Conservation (phyloP, 345 rosid species). For the Eutrema yunnanense region DNA sequence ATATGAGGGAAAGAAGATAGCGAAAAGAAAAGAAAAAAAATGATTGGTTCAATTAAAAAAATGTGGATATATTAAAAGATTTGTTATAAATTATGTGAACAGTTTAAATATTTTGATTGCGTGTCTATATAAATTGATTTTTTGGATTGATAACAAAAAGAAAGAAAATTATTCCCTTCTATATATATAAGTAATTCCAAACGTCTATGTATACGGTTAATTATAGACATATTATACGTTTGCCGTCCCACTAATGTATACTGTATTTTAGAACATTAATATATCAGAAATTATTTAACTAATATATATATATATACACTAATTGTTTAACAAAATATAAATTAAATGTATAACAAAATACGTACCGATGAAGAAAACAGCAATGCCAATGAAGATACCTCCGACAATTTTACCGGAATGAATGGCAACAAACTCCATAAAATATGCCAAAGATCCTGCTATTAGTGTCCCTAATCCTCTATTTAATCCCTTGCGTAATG, state of each 20-base stretch:
- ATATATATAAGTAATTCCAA: neutral
- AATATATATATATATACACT: too few relatives aligned
- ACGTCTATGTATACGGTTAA: neutral
- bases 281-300: too few relatives aligned
- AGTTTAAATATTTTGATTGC: neutral
- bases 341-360: too few relatives aligned
- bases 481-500: constrained; percentile 67
- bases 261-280: too few relatives aligned
- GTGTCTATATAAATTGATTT: neutral
- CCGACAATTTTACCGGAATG: constrained; percentile 38
- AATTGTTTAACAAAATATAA: too few relatives aligned
- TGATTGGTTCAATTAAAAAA: neutral
- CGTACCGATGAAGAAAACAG: constrained; percentile 20
- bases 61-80: neutral
- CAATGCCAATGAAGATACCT: constrained; percentile 59
- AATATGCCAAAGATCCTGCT: constrained; percentile 67
- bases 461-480: constrained; percentile 66
- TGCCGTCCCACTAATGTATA: too few relatives aligned
- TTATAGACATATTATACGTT: too few relatives aligned
- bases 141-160: neutral
- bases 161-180: too few relatives aligned
- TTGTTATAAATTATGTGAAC: neutral
- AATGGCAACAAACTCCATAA: constrained; percentile 45
- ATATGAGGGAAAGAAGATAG: neutral
- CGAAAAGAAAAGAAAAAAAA: neutral